Evolutionary conservation across 2,329 filamentous ascomycete species (phyloP).

Genomic region (Colletotrichum scovillei): DNA sequence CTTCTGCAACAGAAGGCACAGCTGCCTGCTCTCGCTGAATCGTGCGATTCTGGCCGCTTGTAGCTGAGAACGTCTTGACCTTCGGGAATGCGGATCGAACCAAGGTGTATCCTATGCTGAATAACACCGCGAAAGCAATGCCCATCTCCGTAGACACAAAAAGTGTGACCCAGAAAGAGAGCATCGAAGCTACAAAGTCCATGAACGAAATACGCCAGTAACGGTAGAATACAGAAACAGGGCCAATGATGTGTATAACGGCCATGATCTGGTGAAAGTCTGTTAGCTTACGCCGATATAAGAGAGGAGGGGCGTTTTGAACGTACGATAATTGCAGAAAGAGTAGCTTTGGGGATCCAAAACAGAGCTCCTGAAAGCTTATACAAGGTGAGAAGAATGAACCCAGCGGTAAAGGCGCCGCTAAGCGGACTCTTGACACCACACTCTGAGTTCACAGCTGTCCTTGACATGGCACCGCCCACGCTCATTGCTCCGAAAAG

Average conservation of each 20-base stretch:
- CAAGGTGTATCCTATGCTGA: constrained; percentile 71
- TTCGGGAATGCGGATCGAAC: constrained; percentile 67
- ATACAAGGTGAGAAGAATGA: constrained; percentile 72
- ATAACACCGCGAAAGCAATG: constrained; percentile 69
- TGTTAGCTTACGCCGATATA: background rate
- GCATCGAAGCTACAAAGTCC: constrained; percentile 72
- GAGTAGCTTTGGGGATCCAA: constrained; percentile 75
- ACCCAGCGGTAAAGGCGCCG: constrained; percentile 69
- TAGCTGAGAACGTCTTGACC: constrained; percentile 46
- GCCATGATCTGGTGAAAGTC: constrained; percentile 62
- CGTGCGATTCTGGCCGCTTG: constrained; percentile 42
- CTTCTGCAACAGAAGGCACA: constrained; percentile 32
- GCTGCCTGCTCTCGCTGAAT: constrained; percentile 42
- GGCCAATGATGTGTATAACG: constrained; percentile 70
- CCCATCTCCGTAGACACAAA: constrained; percentile 71
- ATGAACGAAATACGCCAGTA: constrained; percentile 74
- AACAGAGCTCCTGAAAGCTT: constrained; percentile 70
- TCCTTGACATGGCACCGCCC: constrained; percentile 74
- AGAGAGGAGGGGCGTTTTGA: background rate
- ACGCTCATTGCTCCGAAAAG: constrained; percentile 74
- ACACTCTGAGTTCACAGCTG: constrained; percentile 74
- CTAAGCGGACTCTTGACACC: constrained; percentile 71
- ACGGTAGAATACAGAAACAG: constrained; percentile 68
- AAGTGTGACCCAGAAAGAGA: constrained; percentile 73
- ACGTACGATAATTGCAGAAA: constrained; percentile 70